Evolutionary conservation across 2,329 filamentous ascomycete genomes (phyloP), one percentile per base, ranked within the genome.

Genomic region (Aureobasidium uvarum): DNA sequence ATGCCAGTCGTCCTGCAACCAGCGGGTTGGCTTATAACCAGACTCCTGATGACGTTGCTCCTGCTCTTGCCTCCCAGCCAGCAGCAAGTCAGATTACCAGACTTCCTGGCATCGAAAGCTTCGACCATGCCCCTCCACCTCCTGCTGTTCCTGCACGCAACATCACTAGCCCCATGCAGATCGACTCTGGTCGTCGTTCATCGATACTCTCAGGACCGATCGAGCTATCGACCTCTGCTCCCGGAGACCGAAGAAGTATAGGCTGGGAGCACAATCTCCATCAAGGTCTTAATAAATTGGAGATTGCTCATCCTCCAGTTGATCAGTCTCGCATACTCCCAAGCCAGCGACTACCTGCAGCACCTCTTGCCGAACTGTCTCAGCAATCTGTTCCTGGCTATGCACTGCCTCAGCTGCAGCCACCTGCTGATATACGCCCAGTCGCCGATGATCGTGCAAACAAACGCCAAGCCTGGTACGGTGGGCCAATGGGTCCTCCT

Each of bases 81-180:
- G 69, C 86, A 77, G 75, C 81, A 76, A 72, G 77, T 59, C 86
- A 88, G 70, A 84, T 83, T 5, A 81, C 91, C 16, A 86, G 91
- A 45, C 83, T 97, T 16, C 93, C 93, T 0, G 92, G 93, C 16
- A 97, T 97, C 69, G 92, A 96, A 74, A 96, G 91, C 18, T 96
- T 97, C 71, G 92, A 94, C 72, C 88, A 91, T 65, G 81, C 90
- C 28, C 89, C 86, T 31, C 84, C 85, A 66, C 84, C 84, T 23
- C 84, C 86, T 0, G 66, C 75, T 81, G 14, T 85, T 0, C 86
- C 88, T 8, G 84, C 85, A 1, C 83, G 86, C 56, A 85, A 88
- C 54, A 83, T 84, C 63, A 81, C 85, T 2, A 92, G 90, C 62
- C 90, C 92, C 0, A 93, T 95, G 90, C 85, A 89, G 72, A 78